Evolutionary conservation across 164 flowering plant genomes (phyloP), one percentile per base, ranked within the genome.

Genomic region (Tetracentron sinense): DNA sequence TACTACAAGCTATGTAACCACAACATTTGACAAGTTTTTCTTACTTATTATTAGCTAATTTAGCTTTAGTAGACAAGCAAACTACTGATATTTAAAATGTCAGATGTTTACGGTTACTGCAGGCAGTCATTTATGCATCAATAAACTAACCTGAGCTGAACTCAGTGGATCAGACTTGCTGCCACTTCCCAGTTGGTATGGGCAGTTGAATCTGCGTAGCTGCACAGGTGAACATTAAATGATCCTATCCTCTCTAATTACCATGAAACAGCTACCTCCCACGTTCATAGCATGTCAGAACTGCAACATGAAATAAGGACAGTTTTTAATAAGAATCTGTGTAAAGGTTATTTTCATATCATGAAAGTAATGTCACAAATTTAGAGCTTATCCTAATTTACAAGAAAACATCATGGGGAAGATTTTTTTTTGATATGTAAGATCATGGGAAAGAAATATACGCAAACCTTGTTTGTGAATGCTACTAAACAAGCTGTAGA

Each of bases 401-500:
- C 19, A 57, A 2, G 10, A 21, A 20, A 33, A 33, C 33, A 60
- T 20, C n/a, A n/a, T n/a, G n/a, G n/a, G n/a, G n/a, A n/a, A n/a
- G n/a, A n/a, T n/a, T n/a, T n/a, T n/a, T n/a, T n/a, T n/a, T n/a
- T n/a, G n/a, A n/a, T n/a, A n/a, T n/a, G n/a, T n/a, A n/a, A n/a
- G n/a, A n/a, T n/a, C n/a, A n/a, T n/a, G n/a, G n/a, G n/a, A n/a
- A 14, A 59, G 10, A 26, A 35, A 6, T 58, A 0, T 7, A n/a
- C 12, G 48, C 54, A 17, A 28, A 60, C 63, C 17, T 20, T 33
- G 29, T 19, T 38, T 1, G 26, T 4, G 22, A 60, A 58, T 20
- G 70, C 28, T 3, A 60, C 7, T 1, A 67, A 27, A 26, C 64
- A 60, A 21, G 64, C 64, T 16, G 70, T 67, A 22, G 64, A 60